Evolutionary conservation across 306 rosid species (phyloP).

Genomic region (Cicer cuneatum): DNA sequence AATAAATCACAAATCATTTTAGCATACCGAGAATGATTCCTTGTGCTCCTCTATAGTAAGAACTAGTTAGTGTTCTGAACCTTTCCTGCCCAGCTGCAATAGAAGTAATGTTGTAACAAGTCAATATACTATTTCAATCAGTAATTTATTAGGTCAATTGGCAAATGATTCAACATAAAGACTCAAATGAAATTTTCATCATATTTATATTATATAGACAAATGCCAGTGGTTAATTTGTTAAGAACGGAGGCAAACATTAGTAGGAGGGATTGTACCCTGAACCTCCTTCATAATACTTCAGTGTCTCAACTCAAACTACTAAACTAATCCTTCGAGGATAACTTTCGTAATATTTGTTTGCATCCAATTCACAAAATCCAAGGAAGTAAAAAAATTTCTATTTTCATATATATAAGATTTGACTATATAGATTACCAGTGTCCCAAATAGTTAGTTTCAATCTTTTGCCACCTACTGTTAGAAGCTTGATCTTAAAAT

Average conservation of each 20-base stretch:
- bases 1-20: constrained; percentile 31
- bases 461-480: constrained; percentile 83
- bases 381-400: neutral
- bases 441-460: constrained; percentile 98
- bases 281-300: too few species aligned
- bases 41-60: constrained; percentile 94
- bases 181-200: neutral
- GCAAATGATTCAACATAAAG: constrained; percentile 43
- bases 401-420: constrained; percentile 26
- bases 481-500: constrained; percentile 90
- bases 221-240: too few species aligned
- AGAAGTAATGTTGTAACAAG: constrained; percentile 35
- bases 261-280: too few species aligned
- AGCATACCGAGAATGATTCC: constrained; percentile 92
- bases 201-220: too few species aligned
- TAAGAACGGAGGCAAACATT: too few species aligned
- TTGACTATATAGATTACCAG: constrained; percentile 60
- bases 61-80: constrained; percentile 90
- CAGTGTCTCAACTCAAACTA: too few species aligned
- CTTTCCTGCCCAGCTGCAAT: constrained; percentile 98
- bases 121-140: constrained; percentile 57
- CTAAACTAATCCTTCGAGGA: too few species aligned
- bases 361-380: constrained; percentile 22
- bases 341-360: neutral
- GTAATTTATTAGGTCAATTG: constrained; percentile 41